A percentile compares a stretch with the other conserved stretches of the same genome.
These are phyloP conservation scores for Penicillium sclerotiorum DNA, from an alignment of 2,329 filamentous ascomycete genomes.

Conservation along the genomic window DNA sequence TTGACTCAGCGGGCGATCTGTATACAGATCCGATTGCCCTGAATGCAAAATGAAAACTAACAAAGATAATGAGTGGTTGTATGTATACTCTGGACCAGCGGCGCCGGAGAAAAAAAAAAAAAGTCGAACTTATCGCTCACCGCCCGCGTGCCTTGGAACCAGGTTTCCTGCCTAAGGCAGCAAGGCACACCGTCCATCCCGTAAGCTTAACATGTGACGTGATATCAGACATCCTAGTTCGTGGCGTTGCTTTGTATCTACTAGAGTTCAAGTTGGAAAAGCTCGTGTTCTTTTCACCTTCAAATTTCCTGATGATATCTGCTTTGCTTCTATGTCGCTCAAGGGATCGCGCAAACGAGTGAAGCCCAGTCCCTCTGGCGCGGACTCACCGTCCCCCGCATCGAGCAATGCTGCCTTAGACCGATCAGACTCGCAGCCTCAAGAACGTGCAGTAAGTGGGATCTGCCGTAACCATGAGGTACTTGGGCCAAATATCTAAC, in stretches of 20 bases:
- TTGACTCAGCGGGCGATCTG: conserved; percentile 28
- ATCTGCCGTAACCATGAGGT: neutral
- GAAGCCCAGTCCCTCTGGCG: conserved; percentile 42
- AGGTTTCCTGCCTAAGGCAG: conserved; percentile 28
- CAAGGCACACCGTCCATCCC: conserved; percentile 11
- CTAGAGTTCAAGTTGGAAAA: neutral
- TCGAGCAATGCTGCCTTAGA: conserved; percentile 28
- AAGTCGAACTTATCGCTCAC: conserved; percentile 31
- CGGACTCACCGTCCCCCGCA: conserved; percentile 30
- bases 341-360: conserved; percentile 49
- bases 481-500: conserved; percentile 10
- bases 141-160: conserved; percentile 10
- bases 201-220: conserved; percentile 35
- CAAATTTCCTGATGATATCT: conserved; percentile 38
- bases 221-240: conserved; percentile 30
- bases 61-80: conserved; percentile 16
- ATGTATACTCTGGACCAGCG: conserved; percentile 19
- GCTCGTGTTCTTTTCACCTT: neutral
- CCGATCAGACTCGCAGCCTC: conserved; percentile 29
- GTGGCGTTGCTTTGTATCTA: conserved; percentile 20
- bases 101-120: conserved; percentile 25
- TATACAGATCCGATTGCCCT: conserved; percentile 26
- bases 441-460: conserved; percentile 34
- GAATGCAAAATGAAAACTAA: conserved; percentile 11
- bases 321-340: conserved; percentile 37